Evolutionary conservation across 352 stramenopile genomes (phyloP), one percentile per base, ranked within the genome.

Genomic region (Stephanocyclus meneghinianus): DNA sequence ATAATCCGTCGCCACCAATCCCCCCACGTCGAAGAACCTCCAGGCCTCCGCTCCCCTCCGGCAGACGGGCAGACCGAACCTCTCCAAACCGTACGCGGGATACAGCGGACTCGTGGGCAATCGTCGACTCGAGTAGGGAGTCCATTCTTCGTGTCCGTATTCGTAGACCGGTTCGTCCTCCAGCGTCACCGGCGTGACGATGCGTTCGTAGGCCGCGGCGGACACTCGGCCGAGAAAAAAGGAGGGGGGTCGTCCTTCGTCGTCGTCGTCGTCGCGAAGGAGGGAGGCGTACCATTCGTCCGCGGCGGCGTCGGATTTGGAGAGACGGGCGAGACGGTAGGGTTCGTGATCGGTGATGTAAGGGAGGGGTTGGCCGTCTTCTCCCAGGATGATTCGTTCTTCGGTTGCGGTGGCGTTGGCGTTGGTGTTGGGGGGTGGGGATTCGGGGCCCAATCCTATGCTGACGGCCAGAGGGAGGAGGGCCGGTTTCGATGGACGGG

Each of bases 21-120:
- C 80, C 66, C 71, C 70, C 11, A 92, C 86, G 78, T 94, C 89
- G 83, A 92, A 94, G 26, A 91, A 78, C 45, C 86, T 79, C 89
- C 89, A 94, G n/a, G 89, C 83, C 74, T 94, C 89, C n/a, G 89
- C 89, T 40, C 87, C 86, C 30, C 80, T 78, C 59, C 88, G 66
- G 18, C 79, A 76, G 45, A 87, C 80, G 8, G 88, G 88, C n/a
- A 93, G 56, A 13, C 88, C 88, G 77, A 87, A 93, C 53, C 89
- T 74, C 65, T 93, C 88, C 29, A 91, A 66, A 21, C 88, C 88
- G 84, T 89, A 93, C 0, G 88, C 82, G 11, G 88, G 88, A 53
- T 80, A 81, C 18, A 92, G 53, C 11, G 88, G 86, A 71, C 78
- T 87, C 59, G 82, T 90, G 32, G 88, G 88, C 51, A 91, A 70